Conservation (phyloP, 352 stramenopile species). For the Globisporangium okanoganense region DNA sequence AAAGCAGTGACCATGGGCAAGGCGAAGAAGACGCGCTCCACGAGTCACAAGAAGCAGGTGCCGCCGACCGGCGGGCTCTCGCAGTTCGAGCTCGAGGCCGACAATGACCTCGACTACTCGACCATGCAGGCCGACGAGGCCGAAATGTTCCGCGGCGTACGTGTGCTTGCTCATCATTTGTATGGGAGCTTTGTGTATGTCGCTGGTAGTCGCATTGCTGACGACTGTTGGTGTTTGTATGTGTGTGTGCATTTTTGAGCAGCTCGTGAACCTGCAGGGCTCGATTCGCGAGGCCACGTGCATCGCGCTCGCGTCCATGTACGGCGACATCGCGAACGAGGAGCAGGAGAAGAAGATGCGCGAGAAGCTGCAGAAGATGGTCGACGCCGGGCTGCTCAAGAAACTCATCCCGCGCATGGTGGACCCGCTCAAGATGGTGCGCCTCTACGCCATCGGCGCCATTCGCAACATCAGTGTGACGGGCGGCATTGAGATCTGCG, state of each 20-base stretch:
- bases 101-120: conserved; percentile 35
- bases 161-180: conserved; percentile 9
- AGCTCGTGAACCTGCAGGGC: conserved; percentile 71
- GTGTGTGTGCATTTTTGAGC: neutral
- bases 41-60: conserved; percentile 79
- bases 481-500: conserved; percentile 75
- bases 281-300: conserved; percentile 85
- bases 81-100: conserved; percentile 48
- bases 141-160: conserved; percentile 65
- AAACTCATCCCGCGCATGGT: conserved; percentile 85
- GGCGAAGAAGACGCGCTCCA: conserved; percentile 83
- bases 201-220: neutral
- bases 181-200: neutral
- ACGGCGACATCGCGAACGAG: conserved; percentile 58
- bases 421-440: conserved; percentile 81
- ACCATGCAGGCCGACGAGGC: conserved; percentile 49
- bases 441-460: conserved; percentile 74
- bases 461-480: conserved; percentile 87
- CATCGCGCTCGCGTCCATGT: conserved; percentile 82
- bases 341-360: conserved; percentile 51
- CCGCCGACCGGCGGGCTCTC: conserved; percentile 58
- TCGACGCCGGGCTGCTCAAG: conserved; percentile 67
- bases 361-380: conserved; percentile 73
- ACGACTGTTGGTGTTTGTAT: neutral
- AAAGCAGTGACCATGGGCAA: conserved; percentile 61